A percentile compares a stretch with the other conserved stretches of the same genome.
Conservation (phyloP, 1,284 basidiomycete genomes). For the Malassezia furfur region DNA sequence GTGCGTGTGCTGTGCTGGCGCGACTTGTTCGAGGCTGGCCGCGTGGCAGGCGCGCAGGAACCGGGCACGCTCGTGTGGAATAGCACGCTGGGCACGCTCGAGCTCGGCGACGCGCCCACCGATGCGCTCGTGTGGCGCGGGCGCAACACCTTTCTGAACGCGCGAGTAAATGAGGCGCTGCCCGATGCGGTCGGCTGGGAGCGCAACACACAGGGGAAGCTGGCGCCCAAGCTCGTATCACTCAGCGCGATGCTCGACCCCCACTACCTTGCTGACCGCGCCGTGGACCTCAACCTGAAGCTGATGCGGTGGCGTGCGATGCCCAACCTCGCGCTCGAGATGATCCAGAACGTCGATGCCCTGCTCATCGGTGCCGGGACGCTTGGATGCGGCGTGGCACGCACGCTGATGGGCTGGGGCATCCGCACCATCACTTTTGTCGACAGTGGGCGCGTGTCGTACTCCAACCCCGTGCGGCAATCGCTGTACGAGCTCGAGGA, state of each 20-base stretch:
- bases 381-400: constrained; percentile 86
- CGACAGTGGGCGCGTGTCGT: constrained; percentile 81
- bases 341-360: constrained; percentile 68
- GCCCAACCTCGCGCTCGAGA: constrained; percentile 77
- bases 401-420: constrained; percentile 80
- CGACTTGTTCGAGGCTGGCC: constrained; percentile 18
- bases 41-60: background rate
- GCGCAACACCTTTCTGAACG: background rate
- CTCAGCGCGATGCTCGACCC: constrained; percentile 95
- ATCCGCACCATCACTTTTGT: constrained; percentile 84
- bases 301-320: constrained; percentile 96
- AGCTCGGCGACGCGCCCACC: background rate
- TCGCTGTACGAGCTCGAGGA: constrained; percentile 91
- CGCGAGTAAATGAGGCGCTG: constrained; percentile 10
- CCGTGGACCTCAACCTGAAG: constrained; percentile 91
- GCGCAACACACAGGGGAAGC: constrained; percentile 71
- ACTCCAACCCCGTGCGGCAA: constrained; percentile 92
- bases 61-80: background rate
- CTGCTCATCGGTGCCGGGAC: constrained; percentile 89
- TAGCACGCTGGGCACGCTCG: background rate
- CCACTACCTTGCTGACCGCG: constrained; percentile 72
- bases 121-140: background rate
- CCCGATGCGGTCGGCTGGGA: constrained; percentile 72
- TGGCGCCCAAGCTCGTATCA: constrained; percentile 79
- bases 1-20: constrained; percentile 51